phyloP scores from a whole-genome alignment of 2,329 filamentous ascomycete species.

The Aspergillus thermomutatus region DNA sequence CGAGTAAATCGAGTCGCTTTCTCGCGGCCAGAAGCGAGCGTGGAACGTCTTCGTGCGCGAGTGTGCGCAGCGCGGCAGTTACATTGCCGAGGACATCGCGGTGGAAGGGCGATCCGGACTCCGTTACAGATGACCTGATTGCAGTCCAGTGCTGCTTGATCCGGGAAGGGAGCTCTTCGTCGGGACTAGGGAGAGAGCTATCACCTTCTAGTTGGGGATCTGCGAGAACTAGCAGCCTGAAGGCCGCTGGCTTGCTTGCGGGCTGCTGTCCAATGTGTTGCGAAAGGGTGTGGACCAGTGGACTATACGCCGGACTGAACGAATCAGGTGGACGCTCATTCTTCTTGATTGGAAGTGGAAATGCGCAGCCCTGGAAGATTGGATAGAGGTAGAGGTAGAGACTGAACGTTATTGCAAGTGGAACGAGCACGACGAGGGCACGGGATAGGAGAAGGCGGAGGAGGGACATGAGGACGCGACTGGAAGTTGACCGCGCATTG shows the following conservation, averaged over 20 bases:
- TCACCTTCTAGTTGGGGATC: constrained; percentile 95
- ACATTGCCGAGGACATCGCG: constrained; percentile 20
- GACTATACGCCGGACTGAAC: constrained; percentile 3
- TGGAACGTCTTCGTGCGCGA: constrained; percentile 66
- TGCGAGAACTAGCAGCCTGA: constrained; percentile 80
- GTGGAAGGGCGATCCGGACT: constrained; percentile 13
- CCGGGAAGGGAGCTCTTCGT: constrained; percentile 44
- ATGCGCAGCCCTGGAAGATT: constrained; percentile 73
- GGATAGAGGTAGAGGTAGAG: constrained; percentile 87
- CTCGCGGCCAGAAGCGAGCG: constrained; percentile 63
- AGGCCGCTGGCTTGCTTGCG: constrained; percentile 57
- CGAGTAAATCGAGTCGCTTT: constrained; percentile 82
- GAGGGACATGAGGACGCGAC: constrained; percentile 46
- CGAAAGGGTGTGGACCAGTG: constrained; percentile 34
- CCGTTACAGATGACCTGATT: constrained; percentile 13
- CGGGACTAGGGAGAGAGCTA: constrained; percentile 65
- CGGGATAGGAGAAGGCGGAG: constrained; percentile 47
- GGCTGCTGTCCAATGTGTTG: constrained; percentile 31
- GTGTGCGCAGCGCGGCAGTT: constrained; percentile 17
- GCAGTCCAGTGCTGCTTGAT: constrained; percentile 37
- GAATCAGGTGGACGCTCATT: constrained; percentile 1
- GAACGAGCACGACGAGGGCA: constrained; percentile 52
- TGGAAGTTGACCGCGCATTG: not conserved
- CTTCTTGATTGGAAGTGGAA: constrained; percentile 53
- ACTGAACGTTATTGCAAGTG: constrained; percentile 67